A percentile compares a stretch with the other conserved stretches of the same genome.
Evolutionary conservation across 768 basidiomycete species (phyloP).

Genomic region (Scleroderma citrinum): DNA sequence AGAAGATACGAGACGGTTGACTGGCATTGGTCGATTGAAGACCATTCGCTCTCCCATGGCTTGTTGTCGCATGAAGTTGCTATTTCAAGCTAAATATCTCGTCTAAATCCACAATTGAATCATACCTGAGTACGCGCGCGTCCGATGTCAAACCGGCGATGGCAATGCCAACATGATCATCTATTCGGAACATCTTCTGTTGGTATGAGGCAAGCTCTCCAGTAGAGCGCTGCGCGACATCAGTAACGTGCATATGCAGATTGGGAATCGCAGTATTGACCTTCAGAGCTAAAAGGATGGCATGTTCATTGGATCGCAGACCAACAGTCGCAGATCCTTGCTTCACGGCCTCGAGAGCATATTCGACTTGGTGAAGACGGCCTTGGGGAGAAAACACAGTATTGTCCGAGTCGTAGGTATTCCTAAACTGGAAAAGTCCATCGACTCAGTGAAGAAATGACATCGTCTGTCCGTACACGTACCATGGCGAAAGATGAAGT

Average conservation of each 20-base stretch:
- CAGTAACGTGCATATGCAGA: conserved; percentile 2
- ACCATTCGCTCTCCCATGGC: conserved; percentile 94
- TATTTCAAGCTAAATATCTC: conserved; percentile 26
- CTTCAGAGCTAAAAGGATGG: conserved; percentile 89
- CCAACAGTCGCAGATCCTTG: conserved; percentile 99
- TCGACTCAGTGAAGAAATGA: conserved; percentile 3
- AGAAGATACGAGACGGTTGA: conserved; percentile 85
- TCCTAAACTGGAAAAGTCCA: conserved; percentile 61
- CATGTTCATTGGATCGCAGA: conserved; percentile 90
- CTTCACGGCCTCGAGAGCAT: conserved; percentile 98
- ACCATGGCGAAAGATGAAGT: conserved; percentile 26
- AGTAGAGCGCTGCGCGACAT: conserved; percentile 73
- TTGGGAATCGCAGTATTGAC: conserved; percentile 38
- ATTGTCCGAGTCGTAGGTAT: conserved; percentile 98
- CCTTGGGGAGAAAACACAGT: conserved; percentile 97
- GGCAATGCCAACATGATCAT: conserved; percentile 98
- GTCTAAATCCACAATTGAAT: background rate
- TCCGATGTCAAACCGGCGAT: conserved; percentile 99
- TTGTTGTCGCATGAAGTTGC: conserved; percentile 99
- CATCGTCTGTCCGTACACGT: conserved; percentile 6
- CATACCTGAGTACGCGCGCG: conserved; percentile 90
- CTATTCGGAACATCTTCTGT: conserved; percentile 99
- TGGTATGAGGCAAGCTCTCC: conserved; percentile 99
- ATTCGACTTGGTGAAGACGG: conserved; percentile 94
- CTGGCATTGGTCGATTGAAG: conserved; percentile 91